Evolutionary conservation across 805 yeast genomes (phyloP).

Genomic region (Komagataella phaffii): DNA sequence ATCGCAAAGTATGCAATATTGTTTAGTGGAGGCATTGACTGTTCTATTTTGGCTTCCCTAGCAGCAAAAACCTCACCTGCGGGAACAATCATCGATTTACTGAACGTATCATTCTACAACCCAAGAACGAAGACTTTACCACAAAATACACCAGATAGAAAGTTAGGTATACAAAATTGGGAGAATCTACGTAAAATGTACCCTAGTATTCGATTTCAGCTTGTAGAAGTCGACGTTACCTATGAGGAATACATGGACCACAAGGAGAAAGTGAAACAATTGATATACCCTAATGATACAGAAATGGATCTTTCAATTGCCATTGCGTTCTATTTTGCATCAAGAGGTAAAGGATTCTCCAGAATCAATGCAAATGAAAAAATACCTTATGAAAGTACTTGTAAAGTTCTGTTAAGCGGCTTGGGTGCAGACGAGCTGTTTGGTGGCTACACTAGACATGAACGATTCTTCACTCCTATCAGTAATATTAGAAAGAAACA

Average conservation of each 20-base stretch:
- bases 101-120: slow-evolving; percentile 89
- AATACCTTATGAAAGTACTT: slow-evolving; percentile 29
- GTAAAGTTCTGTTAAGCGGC: slow-evolving; percentile 77
- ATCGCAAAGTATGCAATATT: slow-evolving; percentile 40
- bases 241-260: slow-evolving; percentile 49
- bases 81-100: slow-evolving; percentile 45
- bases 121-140: slow-evolving; percentile 57
- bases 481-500: slow-evolving; percentile 8
- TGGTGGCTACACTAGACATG: slow-evolving; percentile 91
- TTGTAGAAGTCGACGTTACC: slow-evolving; percentile 63
- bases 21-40: slow-evolving; percentile 93
- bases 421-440: slow-evolving; percentile 95
- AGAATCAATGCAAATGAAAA: slow-evolving; percentile 2
- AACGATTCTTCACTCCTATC: slow-evolving; percentile 25
- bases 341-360: slow-evolving; percentile 36
- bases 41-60: slow-evolving; percentile 64
- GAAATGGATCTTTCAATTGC: slow-evolving; percentile 97
- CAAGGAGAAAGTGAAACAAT: slow-evolving; percentile 35
- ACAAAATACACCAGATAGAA: slow-evolving; percentile 74
- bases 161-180: slow-evolving; percentile 57
- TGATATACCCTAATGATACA: slow-evolving; percentile 76
- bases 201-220: slow-evolving; percentile 26
- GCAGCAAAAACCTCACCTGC: slow-evolving; percentile 19
- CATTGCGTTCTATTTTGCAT: slow-evolving; percentile 87
- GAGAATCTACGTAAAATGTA: slow-evolving; percentile 29